A percentile compares a stretch with the other conserved stretches of the same genome.
Conservation (phyloP, 805 yeast species). For the Tetrapisispora phaffii region DNA sequence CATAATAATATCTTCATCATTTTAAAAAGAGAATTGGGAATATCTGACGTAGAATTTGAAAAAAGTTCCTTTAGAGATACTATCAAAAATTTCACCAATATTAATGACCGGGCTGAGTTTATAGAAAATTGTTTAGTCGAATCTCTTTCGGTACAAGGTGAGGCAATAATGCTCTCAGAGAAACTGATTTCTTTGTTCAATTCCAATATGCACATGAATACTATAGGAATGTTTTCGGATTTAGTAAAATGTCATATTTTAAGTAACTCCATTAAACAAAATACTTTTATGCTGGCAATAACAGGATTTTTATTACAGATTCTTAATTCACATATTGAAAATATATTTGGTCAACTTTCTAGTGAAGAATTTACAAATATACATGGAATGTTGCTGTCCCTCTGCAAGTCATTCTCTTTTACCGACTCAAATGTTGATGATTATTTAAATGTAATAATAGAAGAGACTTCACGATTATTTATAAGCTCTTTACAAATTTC, state of each 20-base stretch:
- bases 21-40: slow-evolving; percentile 20
- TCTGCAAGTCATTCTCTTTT: slow-evolving; percentile 5
- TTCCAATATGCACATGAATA: neutral
- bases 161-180: slow-evolving; percentile 7
- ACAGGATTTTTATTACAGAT: slow-evolving; percentile 9
- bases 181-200: slow-evolving; percentile 5
- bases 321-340: slow-evolving; percentile 10
- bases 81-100: slow-evolving; percentile 5
- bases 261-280: neutral
- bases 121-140: slow-evolving; percentile 12
- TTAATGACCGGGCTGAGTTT: slow-evolving; percentile 7
- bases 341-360: slow-evolving; percentile 13
- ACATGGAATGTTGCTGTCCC: slow-evolving; percentile 8
- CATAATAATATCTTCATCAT: slow-evolving; percentile 14
- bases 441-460: neutral
- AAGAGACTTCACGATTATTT: slow-evolving; percentile 7
- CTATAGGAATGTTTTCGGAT: slow-evolving; percentile 9
- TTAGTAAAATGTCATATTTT: slow-evolving; percentile 12
- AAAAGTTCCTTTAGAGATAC: slow-evolving; percentile 20
- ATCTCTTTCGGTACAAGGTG: slow-evolving; percentile 4
- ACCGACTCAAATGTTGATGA: neutral
- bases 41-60: slow-evolving; percentile 22
- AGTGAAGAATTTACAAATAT: slow-evolving; percentile 13
- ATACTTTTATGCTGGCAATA: slow-evolving; percentile 4
- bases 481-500: slow-evolving; percentile 10